Conservation (phyloP, 2,329 filamentous ascomycete species). For the Xylariaceae sp. region DNA sequence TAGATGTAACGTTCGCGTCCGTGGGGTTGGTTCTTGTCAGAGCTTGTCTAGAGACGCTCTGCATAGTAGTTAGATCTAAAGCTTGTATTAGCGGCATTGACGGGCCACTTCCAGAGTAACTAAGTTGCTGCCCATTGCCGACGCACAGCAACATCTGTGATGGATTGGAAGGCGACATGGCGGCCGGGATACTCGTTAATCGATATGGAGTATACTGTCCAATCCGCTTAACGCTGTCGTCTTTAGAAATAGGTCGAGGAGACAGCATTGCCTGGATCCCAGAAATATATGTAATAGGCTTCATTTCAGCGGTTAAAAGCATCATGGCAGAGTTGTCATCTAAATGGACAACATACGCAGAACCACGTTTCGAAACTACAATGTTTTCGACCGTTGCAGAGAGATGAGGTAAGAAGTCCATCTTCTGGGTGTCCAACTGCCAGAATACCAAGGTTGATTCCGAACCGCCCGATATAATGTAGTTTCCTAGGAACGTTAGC, state of each 20-base stretch:
- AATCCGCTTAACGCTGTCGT: slow-evolving; percentile 50
- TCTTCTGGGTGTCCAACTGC: slow-evolving; percentile 84
- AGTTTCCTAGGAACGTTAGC: slow-evolving; percentile 61
- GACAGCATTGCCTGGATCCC: slow-evolving; percentile 67
- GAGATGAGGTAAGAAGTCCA: slow-evolving; percentile 84
- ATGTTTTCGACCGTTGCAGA: slow-evolving; percentile 80
- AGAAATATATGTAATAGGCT: slow-evolving; percentile 76
- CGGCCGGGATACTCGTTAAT: slow-evolving; percentile 51
- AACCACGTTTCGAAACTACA: slow-evolving; percentile 72
- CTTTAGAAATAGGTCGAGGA: slow-evolving; percentile 48
- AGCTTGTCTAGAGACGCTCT: slow-evolving; percentile 80
- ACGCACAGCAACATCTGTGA: slow-evolving; percentile 66
- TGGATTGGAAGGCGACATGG: slow-evolving; percentile 58
- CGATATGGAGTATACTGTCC: slow-evolving; percentile 45
- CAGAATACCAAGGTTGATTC: slow-evolving; percentile 88
- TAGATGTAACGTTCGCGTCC: slow-evolving; percentile 69
- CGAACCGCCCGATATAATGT: slow-evolving; percentile 85
- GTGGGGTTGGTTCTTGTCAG: slow-evolving; percentile 84
- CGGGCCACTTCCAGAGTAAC: slow-evolving; percentile 46
- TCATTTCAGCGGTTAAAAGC: slow-evolving; percentile 82
- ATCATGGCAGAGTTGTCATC: slow-evolving; percentile 92
- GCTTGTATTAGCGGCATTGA: slow-evolving; percentile 68
- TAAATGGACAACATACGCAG: slow-evolving; percentile 78
- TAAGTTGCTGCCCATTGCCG: slow-evolving; percentile 55
- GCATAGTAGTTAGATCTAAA: slow-evolving; percentile 75